Evolutionary conservation across 2,329 filamentous ascomycete genomes (phyloP), one percentile per base, ranked within the genome.

Genomic region (Botrytis squamosa): DNA sequence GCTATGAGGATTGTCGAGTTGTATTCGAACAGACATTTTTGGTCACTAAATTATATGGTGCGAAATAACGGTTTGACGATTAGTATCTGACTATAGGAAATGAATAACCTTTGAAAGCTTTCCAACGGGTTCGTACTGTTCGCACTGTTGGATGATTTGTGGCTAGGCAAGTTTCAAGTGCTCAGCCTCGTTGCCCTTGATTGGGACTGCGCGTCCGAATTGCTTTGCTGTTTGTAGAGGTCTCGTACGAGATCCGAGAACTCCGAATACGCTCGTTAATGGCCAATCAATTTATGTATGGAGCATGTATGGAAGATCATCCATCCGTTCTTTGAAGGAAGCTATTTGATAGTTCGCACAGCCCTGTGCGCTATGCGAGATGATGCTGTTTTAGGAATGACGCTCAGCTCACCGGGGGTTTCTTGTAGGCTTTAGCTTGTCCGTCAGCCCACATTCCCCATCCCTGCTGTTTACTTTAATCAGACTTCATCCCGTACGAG

Each of bases 11-110:
- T 89, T 86, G 78, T 93, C 88, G 77, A 94, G 87, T 65, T 86
- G 84, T 79, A 94, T 89, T 75, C 88, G 86, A 79, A 93, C 88
- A 67, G 90, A 90, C 90, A 92, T 92, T 78, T 78, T 78, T 63
- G 67, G 8, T 22, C n/a, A 42, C 29, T 10, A 63, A 52, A 25
- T 38, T 16, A 59, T 68, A 68, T 55, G n/a, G 25, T 29, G 49
- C 38, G 46, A 33, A 57, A 57, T 42, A 57, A 38, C 18, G 57
- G 18, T 57, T 44, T 57, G 55, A 33, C 44, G 36, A 69, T 69
- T 33, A 69, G 52, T 69, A 57, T 69, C 25, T 8, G 40, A 33
- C n/a, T 25, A 33, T 38, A 10, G 49, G n/a, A 44, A 57, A 57
- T 42, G 49, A 22, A 29, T 42, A 40, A 55, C 25, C n/a, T 59